A percentile compares a stretch with the other conserved stretches of the same genome.
Evolutionary conservation across 1,139 yeast genomes (phyloP).

Genomic region (Ogataea hybrid): DNA sequence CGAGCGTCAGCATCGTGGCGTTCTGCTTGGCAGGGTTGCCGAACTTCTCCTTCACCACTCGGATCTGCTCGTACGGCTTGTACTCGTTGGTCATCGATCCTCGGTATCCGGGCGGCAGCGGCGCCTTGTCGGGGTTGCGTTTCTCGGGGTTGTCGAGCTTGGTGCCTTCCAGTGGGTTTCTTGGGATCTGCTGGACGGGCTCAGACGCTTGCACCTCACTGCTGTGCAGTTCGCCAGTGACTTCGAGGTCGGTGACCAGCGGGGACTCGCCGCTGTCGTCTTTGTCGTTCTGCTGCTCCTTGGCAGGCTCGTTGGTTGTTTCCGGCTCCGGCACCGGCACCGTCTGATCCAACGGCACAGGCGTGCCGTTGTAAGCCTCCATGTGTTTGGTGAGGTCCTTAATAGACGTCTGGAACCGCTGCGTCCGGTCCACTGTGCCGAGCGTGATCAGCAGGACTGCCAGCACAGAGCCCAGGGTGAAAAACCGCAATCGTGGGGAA

Average conservation of each 20-base stretch:
- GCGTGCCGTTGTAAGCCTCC: constrained; percentile 9
- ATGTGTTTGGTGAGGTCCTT: constrained; percentile 5
- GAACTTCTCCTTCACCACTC: constrained; percentile 15
- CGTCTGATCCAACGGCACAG: not conserved
- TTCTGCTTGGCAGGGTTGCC: constrained; percentile 28
- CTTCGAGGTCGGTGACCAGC: too few species aligned
- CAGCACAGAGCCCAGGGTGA: constrained; percentile 1
- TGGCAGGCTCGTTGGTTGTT: not conserved
- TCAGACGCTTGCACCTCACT: not conserved
- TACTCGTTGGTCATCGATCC: constrained; percentile 23
- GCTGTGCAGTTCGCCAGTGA: not conserved
- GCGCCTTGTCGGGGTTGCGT: constrained; percentile 24
- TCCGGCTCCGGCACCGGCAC: not conserved
- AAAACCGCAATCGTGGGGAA: constrained; percentile 6
- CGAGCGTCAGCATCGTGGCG: constrained; percentile 58
- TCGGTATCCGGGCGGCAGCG: constrained; percentile 20
- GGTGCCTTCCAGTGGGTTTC: constrained; percentile 24
- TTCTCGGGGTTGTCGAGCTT: constrained; percentile 22
- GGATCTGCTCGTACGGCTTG: constrained; percentile 23
- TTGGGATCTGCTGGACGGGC: constrained; percentile 1
- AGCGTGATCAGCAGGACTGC: constrained; percentile 3
- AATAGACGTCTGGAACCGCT: constrained; percentile 6
- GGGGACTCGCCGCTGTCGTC: too few species aligned
- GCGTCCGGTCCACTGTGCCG: constrained; percentile 5
- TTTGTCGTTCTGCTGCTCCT: too few species aligned